Percentiles rank a stretch among this genome's conserved stretches.
phyloP scores from a whole-genome alignment of 2,329 filamentous ascomycete genomes.

The Passalora sequoiae region DNA sequence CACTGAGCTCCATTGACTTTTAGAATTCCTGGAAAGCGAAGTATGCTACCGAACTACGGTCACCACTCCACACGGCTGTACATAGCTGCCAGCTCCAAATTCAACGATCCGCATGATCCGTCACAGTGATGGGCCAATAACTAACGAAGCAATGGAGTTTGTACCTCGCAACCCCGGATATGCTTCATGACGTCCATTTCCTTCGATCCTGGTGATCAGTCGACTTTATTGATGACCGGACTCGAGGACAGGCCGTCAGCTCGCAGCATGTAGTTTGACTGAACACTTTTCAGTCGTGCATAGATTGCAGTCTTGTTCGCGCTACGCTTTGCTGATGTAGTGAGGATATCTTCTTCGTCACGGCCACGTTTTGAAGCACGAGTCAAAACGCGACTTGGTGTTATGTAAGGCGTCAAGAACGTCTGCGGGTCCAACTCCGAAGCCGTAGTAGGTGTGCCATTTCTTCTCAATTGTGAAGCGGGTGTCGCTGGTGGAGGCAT shows the following conservation, averaged over 20 bases:
- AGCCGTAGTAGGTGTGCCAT: background rate
- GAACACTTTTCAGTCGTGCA: background rate
- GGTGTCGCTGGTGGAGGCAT: background rate
- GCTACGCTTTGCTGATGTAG: background rate
- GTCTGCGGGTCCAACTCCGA: background rate
- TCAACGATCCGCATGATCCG: too few species aligned
- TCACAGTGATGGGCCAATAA: too few species aligned
- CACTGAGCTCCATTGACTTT: too few species aligned
- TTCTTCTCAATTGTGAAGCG: background rate
- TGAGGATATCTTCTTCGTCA: background rate
- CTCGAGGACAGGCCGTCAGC: conserved; percentile 24
- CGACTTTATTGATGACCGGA: conserved; percentile 5
- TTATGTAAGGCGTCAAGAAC: background rate
- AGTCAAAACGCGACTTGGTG: background rate
- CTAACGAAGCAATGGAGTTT: too few species aligned
- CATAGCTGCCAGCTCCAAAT: too few species aligned
- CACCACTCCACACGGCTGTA: too few species aligned
- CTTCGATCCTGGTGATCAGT: too few species aligned
- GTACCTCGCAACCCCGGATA: too few species aligned
- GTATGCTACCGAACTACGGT: too few species aligned
- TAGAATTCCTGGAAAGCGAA: too few species aligned
- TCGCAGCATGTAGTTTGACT: conserved; percentile 14
- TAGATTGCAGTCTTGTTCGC: background rate
- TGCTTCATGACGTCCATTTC: too few species aligned
- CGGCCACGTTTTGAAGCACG: background rate